phyloP scores from a whole-genome alignment of 345 rosid genomes.

The Brassica nigra region DNA sequence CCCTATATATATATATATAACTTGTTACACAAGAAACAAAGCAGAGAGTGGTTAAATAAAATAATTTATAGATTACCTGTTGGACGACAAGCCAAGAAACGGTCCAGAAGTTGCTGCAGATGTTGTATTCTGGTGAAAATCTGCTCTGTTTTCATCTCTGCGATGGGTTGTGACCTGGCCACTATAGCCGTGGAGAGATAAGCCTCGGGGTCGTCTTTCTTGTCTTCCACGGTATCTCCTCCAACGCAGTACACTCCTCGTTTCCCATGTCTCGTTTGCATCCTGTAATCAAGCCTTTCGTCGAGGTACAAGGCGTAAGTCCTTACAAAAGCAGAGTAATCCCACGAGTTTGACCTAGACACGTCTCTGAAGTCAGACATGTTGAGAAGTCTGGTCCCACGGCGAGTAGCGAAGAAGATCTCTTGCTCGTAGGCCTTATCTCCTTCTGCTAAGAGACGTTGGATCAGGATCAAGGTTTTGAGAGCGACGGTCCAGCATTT shows the following conservation, averaged over 20 bases:
- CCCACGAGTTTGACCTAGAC: conserved; percentile 67
- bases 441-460: conserved; percentile 62
- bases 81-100: conserved; percentile 83
- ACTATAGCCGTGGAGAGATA: conserved; percentile 27
- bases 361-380: conserved; percentile 77
- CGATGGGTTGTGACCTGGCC: conserved; percentile 49
- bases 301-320: conserved; percentile 77
- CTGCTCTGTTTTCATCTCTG: conserved; percentile 64
- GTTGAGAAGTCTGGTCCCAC: conserved; percentile 79
- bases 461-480: conserved; percentile 71
- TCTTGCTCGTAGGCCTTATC: conserved; percentile 82
- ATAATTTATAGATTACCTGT: conserved; percentile 50
- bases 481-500: conserved; percentile 85
- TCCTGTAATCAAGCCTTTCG: conserved; percentile 68
- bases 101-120: conserved; percentile 78
- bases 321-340: conserved; percentile 81
- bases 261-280: conserved; percentile 65
- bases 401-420: conserved; percentile 85
- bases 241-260: conserved; percentile 49
- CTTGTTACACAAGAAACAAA: conserved; percentile 9
- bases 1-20: not conserved
- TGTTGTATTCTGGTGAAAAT: conserved; percentile 64
- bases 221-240: conserved; percentile 49
- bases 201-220: conserved; percentile 17
- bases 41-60: not conserved